Evolutionary conservation across 495 filamentous ascomycete genomes (phyloP).

Genomic region (Pyronema domesticum): DNA sequence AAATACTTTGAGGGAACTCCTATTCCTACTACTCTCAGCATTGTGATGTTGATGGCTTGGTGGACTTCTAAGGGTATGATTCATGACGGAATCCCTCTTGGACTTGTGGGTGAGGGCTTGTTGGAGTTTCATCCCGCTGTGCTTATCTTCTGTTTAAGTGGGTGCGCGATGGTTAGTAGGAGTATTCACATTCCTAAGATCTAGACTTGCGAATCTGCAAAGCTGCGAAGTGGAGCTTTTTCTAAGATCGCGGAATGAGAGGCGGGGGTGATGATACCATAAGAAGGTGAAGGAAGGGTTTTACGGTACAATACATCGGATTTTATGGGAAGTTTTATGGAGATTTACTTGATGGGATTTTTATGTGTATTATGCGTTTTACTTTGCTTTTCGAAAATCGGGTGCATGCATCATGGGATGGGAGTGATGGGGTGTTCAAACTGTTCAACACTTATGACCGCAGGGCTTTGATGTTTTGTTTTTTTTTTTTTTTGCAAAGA

Average conservation of each 20-base stretch:
- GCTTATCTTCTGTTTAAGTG: slow-evolving; percentile 62
- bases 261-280: too few relatives aligned
- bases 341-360: too few relatives aligned
- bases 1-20: slow-evolving; percentile 93
- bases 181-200: slow-evolving; percentile 94
- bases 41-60: slow-evolving; percentile 72
- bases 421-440: too few relatives aligned
- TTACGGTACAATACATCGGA: too few relatives aligned
- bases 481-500: too few relatives aligned
- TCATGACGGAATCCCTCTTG: slow-evolving; percentile 54
- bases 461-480: too few relatives aligned
- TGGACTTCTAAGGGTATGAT: slow-evolving; percentile 72
- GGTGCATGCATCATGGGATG: too few relatives aligned
- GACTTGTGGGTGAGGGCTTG: slow-evolving; percentile 43
- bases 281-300: too few relatives aligned
- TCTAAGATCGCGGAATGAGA: neutral
- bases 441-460: too few relatives aligned
- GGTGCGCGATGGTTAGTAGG: slow-evolving; percentile 86
- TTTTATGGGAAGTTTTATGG: too few relatives aligned
- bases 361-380: too few relatives aligned
- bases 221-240: neutral
- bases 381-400: too few relatives aligned
- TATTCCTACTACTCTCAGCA: slow-evolving; percentile 70
- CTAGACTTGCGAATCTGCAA: slow-evolving; percentile 23
- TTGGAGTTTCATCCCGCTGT: slow-evolving; percentile 81